Percentiles rank a stretch among this genome's conserved stretches.
Conservation (phyloP, 2,329 filamentous ascomycete genomes). For the Monilinia laxa region DNA sequence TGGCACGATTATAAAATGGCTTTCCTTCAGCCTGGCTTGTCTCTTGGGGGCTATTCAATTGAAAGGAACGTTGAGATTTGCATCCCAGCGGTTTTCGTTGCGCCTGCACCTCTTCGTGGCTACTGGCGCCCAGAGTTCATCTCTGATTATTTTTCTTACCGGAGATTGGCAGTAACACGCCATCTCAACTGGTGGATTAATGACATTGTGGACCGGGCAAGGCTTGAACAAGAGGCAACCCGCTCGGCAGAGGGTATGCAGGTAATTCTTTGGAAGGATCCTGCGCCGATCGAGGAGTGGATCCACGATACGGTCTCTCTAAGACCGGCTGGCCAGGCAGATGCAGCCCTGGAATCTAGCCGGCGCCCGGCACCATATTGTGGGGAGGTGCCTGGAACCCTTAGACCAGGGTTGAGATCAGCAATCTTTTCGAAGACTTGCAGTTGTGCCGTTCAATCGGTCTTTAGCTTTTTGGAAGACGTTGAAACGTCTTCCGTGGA, state of each 20-base stretch:
- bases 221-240: neutral
- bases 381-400: constrained; percentile 10
- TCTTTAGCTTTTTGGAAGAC: constrained; percentile 6
- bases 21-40: neutral
- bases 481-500: neutral
- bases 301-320: neutral
- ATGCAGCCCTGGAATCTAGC: neutral
- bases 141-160: constrained; percentile 5
- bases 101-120: neutral
- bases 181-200: constrained; percentile 8
- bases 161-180: constrained; percentile 12
- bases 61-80: neutral
- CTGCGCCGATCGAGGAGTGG: constrained; percentile 8
- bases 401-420: constrained; percentile 12
- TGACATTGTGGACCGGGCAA: neutral
- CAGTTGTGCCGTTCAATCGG: constrained; percentile 1
- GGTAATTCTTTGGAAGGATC: constrained; percentile 3
- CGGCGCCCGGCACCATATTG: constrained; percentile 1
- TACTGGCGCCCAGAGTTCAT: constrained; percentile 5
- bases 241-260: neutral
- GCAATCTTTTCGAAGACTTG: constrained; percentile 6
- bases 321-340: constrained; percentile 4
- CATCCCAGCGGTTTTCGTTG: constrained; percentile 7
- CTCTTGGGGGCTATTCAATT: neutral
- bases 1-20: constrained; percentile 2